Base-by-base conservation (phyloP, 129 eudicot species). In the Chrysanthemum makinoi region DNA sequence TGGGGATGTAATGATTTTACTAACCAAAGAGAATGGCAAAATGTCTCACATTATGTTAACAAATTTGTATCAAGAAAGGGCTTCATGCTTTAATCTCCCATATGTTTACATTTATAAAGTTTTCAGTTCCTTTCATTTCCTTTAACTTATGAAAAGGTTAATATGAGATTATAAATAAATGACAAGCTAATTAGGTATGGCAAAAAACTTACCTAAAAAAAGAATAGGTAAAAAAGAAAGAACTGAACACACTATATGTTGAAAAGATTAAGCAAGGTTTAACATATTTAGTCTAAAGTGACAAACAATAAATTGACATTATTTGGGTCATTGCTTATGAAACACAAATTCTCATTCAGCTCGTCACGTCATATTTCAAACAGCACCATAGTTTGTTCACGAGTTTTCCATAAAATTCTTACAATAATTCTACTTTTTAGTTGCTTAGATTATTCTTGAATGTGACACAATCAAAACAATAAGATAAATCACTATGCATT, bases 31-130 rank as follows among this genome's bases (percentile, higher is more conserved):
- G 35, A 60, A 59, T 62, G 63, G 57, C 61, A 60, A 51, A 35
- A 62, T 77, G 75, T 50, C 55, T 54, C 75, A 48, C 13, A 57
- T 68, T 68, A 47, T 67, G 74, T 76, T 68, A 74, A 68, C 69
- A 76, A 68, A 67, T 17, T 16, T 75, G 74, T 46, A 55, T 57
- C 68, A 26, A 57, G 6, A 59, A 66, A 66, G 43, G 58, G 19
- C 57, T 65, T 57, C 35, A 54, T 65, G 56, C 7, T 57, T 44
- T 16, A 60, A 68, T 65, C 20, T 66, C 46, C 10, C 58, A 24
- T 44, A 49, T 74, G 58, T 52, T 74, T 44, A 65, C 55, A 53
- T 54, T 33, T 50, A 20, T 19, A 65, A 51, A 53, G 22, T 48
- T 26, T 24, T 55, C 69, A 43, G 58, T 43, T 55, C 55, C 56